Conservation (phyloP, 2,329 filamentous ascomycete species). For the Pezizomycotina sp. region DNA sequence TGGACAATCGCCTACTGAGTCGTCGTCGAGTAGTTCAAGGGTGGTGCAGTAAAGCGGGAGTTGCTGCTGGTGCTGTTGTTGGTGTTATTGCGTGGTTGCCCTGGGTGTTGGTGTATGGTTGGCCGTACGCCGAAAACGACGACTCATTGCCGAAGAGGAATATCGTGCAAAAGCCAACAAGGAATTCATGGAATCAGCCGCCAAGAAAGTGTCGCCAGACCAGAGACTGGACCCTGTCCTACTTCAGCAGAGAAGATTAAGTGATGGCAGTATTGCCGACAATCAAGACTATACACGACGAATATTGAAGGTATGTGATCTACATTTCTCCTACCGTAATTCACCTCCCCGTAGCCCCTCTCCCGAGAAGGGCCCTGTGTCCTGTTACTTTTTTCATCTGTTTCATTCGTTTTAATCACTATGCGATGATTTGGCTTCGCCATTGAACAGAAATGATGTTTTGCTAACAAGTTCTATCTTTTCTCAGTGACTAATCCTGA, state of each 20-base stretch:
- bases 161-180: conserved; percentile 68
- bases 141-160: conserved; percentile 65
- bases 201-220: conserved; percentile 49
- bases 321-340: neutral
- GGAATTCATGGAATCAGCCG: conserved; percentile 41
- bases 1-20: conserved; percentile 12
- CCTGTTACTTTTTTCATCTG: too few relatives aligned
- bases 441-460: too few relatives aligned
- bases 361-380: too few relatives aligned
- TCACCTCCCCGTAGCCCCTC: too few relatives aligned
- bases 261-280: conserved; percentile 90
- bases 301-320: conserved; percentile 65
- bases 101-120: conserved; percentile 55
- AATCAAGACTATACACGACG: conserved; percentile 92
- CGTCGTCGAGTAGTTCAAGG: too few relatives aligned
- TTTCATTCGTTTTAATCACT: too few relatives aligned
- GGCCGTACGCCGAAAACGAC: conserved; percentile 57
- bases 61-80: conserved; percentile 75
- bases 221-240: conserved; percentile 69
- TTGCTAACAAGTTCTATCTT: too few relatives aligned
- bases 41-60: conserved; percentile 56
- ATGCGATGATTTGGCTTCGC: too few relatives aligned
- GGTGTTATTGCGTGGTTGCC: conserved; percentile 55
- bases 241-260: conserved; percentile 67
- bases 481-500: too few relatives aligned